Evolutionary conservation across 1,284 basidiomycete species (phyloP), one percentile per base, ranked within the genome.

Genomic region (Malassezia sp.): DNA sequence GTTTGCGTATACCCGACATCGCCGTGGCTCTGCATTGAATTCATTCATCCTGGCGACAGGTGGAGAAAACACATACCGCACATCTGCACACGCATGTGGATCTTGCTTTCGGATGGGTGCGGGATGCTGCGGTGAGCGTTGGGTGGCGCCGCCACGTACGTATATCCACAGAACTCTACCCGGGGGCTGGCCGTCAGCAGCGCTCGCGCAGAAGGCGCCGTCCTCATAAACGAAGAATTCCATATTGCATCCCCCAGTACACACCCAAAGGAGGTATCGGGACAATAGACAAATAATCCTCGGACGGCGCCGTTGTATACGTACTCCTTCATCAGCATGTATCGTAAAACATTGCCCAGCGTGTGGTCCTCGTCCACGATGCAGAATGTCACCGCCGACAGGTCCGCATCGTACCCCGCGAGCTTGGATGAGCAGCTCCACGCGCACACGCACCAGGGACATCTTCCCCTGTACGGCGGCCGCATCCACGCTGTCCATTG

Each of bases 321-420:
- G 67, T 68, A 96, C 91, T 97, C 91, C 74, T 96, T 95, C 91
- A 96, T 96, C 53, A 96, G 73, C 83, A 96, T 96, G 85, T 87
- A 97, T 44, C 91, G 75, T 38, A 97, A 75, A 0, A 87, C 79
- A 63, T 97, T 97, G 14, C 91, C 91, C 22, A 96, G 79, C 0
- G 90, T 96, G 73, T 96, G 90, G 7, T 87, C 84, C 75, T 96
- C 91, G 68, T 93, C 82, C 67, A 83, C 77, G 37, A 96, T 83
- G 67, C 85, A 85, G 73, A 83, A 97, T 1, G 91, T 95, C 15
- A 85, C 88, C 2, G 86, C 81, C 24, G 86, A 85, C 58, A 90
- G 76, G 71, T 91, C 87, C 7, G 81, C 74, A 43, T 82, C 76
- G 35, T 83, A 82, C 42, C 87, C 86, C 15, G 75, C 75, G 14